Conservation (phyloP, 257 asterid species). For the Jaltomata sinuosa region DNA sequence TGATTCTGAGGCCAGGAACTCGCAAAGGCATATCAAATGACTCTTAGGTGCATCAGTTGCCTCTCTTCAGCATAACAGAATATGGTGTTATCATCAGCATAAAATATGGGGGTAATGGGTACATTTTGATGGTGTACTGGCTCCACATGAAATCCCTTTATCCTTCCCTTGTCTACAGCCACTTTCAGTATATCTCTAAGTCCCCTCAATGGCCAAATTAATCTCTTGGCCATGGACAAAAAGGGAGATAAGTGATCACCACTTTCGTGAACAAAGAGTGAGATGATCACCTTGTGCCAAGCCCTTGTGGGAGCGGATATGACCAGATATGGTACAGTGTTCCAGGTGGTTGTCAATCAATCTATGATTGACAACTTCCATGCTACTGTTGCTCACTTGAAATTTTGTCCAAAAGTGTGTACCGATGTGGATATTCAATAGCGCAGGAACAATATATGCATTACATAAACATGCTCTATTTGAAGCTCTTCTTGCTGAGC, state of each 20-base stretch:
- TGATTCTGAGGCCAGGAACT: background rate
- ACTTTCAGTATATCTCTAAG: background rate
- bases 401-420: background rate
- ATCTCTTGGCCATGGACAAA: background rate
- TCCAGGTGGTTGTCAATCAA: background rate
- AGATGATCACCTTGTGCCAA: background rate
- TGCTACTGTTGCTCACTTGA: background rate
- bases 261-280: background rate
- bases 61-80: background rate
- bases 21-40: background rate
- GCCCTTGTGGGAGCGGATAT: background rate
- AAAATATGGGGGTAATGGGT: background rate
- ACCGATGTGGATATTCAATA: background rate
- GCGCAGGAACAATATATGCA: background rate
- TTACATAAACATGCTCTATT: background rate
- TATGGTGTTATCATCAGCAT: background rate
- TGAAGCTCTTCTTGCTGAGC: background rate
- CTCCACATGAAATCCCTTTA: background rate
- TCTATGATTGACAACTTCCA: background rate
- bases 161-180: background rate
- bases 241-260: background rate
- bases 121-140: background rate
- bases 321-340: background rate
- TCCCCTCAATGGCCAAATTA: background rate
- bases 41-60: background rate